Evolutionary conservation across 148 eudicot genomes (phyloP).

Genomic region (Mesembryanthemum crystallinum): DNA sequence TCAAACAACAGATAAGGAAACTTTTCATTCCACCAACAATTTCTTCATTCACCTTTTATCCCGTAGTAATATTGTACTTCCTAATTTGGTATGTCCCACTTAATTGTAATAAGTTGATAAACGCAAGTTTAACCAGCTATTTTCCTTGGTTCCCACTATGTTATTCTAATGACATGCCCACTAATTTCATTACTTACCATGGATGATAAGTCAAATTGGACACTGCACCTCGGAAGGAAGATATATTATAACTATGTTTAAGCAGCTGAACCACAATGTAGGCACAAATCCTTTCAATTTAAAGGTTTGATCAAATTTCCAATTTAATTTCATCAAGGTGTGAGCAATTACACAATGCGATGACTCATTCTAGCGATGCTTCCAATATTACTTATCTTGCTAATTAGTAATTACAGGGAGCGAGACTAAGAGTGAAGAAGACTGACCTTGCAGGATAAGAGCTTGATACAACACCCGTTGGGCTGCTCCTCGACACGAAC

Average conservation of each 20-base stretch:
- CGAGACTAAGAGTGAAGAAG: conserved; percentile 10
- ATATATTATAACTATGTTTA: too few species aligned
- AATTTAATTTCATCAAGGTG: not conserved
- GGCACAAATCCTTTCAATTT: not conserved
- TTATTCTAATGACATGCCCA: too few species aligned
- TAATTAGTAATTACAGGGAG: not conserved
- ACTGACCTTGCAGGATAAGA: conserved; percentile 76
- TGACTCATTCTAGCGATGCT: not conserved
- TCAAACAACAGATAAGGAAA: conserved; percentile 12
- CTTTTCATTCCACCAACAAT: not conserved
- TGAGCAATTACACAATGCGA: not conserved
- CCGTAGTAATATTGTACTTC: too few species aligned
- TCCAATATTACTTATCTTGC: not conserved
- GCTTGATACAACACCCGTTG: conserved; percentile 72
- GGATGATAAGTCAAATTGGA: too few species aligned
- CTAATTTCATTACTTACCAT: too few species aligned
- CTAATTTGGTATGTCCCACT: too few species aligned
- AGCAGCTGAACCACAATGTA: too few species aligned
- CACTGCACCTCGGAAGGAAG: too few species aligned
- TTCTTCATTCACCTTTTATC: too few species aligned
- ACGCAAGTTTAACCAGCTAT: too few species aligned
- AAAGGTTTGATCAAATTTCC: not conserved
- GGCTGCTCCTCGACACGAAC: conserved; percentile 76
- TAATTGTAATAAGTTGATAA: too few species aligned
- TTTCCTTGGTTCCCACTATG: too few species aligned